Evolutionary conservation across 805 yeast genomes (phyloP), one percentile per base, ranked within the genome.

Genomic region (Candida nanaspora): DNA sequence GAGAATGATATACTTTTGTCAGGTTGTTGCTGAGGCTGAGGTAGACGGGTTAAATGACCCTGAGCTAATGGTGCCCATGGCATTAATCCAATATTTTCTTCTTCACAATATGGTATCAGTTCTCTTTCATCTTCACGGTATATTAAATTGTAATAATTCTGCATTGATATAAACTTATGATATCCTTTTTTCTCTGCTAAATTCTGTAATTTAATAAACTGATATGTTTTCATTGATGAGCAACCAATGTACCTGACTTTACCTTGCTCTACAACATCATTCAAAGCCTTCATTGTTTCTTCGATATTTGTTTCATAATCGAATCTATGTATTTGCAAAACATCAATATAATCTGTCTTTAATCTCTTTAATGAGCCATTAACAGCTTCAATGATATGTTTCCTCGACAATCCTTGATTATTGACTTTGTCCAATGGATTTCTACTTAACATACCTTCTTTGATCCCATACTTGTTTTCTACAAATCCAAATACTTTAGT

Each of bases 111-210:
- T 21, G 72, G 75, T 43, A 67, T 71, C 68, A 77, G 61, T 51
- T 80, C 85, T 14, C 78, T 59, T 51, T 79, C 85, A 39, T 78
- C 84, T 51, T 79, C 84, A 21, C 85, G 62, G 50, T 74, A 64
- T 9, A 78, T 40, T 46, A 78, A 57, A 50, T 76, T 76, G 57
- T 78, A 74, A 52, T 59, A 69, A 49, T 71, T 70, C 56, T 80
- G 84, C 73, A 77, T 70, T 26, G 72, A 64, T 39, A 79, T 65
- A 46, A 80, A 79, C 53, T 75, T 77, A 46, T 61, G 59, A 80
- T 79, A 79, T 26, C 70, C 72, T 48, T 71, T 46, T 52, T 64
- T 63, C 40, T 79, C 82, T 3, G 86, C 84, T 39, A 69, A 59
- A 43, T 57, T 60, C 50, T 80, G 85, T 49, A 76, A 49, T 42